Evolutionary conservation across 1,284 basidiomycete species (phyloP).

Genomic region (Veloporphyrellus conicus): DNA sequence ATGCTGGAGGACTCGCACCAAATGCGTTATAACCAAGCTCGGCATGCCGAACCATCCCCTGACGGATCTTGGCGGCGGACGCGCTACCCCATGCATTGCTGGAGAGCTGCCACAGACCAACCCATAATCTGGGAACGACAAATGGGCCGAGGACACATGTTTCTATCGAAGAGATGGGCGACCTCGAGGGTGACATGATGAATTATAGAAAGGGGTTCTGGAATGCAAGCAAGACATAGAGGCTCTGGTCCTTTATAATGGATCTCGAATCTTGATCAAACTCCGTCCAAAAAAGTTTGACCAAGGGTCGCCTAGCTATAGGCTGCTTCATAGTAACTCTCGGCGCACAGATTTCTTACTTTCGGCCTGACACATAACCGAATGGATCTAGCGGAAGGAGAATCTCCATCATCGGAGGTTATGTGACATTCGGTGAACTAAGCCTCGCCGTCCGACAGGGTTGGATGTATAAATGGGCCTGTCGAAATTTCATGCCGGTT

Average conservation of each 20-base stretch:
- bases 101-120: slow-evolving; percentile 79
- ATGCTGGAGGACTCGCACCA: slow-evolving; percentile 40
- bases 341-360: slow-evolving; percentile 6
- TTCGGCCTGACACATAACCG: slow-evolving; percentile 13
- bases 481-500: slow-evolving; percentile 9
- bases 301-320: not conserved
- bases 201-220: slow-evolving; percentile 3
- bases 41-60: slow-evolving; percentile 62
- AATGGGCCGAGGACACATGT: slow-evolving; percentile 60
- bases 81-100: slow-evolving; percentile 79
- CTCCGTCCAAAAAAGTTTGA: slow-evolving; percentile 28
- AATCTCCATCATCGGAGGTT: slow-evolving; percentile 1
- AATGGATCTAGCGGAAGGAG: slow-evolving; percentile 4
- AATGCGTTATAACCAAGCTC: slow-evolving; percentile 69
- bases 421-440: slow-evolving; percentile 15
- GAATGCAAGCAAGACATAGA: slow-evolving; percentile 9
- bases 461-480: slow-evolving; percentile 4
- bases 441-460: slow-evolving; percentile 13
- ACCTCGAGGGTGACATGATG: slow-evolving; percentile 22
- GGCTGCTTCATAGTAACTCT: not conserved
- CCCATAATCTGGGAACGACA: slow-evolving; percentile 63
- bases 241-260: slow-evolving; percentile 20
- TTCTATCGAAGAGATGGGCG: slow-evolving; percentile 34
- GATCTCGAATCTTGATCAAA: slow-evolving; percentile 27
- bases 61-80: slow-evolving; percentile 58